Evolutionary conservation across 2,329 filamentous ascomycete genomes (phyloP), one percentile per base, ranked within the genome.

Genomic region (Penicillium sp.): DNA sequence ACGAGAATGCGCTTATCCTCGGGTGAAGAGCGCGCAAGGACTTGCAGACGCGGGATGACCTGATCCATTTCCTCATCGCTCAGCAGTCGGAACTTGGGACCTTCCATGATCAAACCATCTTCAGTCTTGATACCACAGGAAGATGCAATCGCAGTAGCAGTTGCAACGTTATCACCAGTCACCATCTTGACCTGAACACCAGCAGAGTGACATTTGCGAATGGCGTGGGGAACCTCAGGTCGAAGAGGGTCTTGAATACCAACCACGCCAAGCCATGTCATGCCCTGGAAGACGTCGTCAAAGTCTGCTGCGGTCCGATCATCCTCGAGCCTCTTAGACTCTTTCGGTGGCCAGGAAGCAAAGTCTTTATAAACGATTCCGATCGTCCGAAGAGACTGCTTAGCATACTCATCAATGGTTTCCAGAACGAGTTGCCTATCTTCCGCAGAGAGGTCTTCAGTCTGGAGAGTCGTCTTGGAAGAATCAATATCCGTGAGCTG

Each of bases 181-280:
- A 85, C 81, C 80, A 85, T 84, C 51, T 82, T 80, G 32, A 85
- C 80, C 38, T 77, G 71, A 11, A 87, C 82, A 37, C 82, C 82
- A 12, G 83, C 83, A 16, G 71, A 71, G 48, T 80, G 75, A 45
- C 82, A 85, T 54, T 77, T 76, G 41, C 70, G 68, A 37, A 87
- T 83, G 30, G 83, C 82, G 32, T 77, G 73, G 10, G 77, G 71
- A 14, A 86, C 83, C 48, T 81, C 80, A 4, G 75, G 72, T 39
- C 83, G 72, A 12, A 86, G 75, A 22, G 83, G 83, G 59, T 87
- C 83, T 56, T 85, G 81, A 54, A 87, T 86, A 50, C 82, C 83
- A 32, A 84, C 80, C 27, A 85, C 69, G 12, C 79, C 79, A 48
- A 87, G 66, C 67, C 87, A 84, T 3, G 75, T 79, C 77, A 90